Conservation (phyloP, 768 basidiomycete species). For the Hericium erinaceus region DNA sequence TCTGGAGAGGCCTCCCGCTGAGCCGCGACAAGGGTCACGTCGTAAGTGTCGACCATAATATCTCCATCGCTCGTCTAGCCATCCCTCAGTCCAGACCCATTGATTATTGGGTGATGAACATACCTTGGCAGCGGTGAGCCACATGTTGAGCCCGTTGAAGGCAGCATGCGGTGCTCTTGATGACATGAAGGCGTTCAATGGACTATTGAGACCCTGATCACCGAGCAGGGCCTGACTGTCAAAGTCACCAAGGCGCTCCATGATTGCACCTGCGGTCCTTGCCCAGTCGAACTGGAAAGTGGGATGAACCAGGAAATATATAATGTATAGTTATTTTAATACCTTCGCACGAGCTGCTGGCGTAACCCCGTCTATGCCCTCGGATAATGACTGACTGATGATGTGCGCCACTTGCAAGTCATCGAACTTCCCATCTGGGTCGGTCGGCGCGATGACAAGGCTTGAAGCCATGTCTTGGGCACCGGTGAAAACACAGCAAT, state of each 20-base stretch:
- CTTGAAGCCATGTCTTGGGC: not conserved
- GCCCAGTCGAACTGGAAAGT: slow-evolving; percentile 2
- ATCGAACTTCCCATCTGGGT: not conserved
- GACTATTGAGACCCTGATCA: slow-evolving; percentile 1
- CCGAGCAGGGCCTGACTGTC: not conserved
- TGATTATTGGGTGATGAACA: not conserved
- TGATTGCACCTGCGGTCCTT: slow-evolving; percentile 1
- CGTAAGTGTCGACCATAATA: not conserved
- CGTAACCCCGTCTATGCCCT: not conserved
- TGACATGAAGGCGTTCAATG: slow-evolving; percentile 3
- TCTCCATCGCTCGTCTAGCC: not conserved
- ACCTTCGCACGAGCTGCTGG: not conserved
- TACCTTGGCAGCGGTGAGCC: slow-evolving; percentile 2
- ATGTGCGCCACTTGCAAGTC: not conserved
- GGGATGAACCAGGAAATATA: not conserved
- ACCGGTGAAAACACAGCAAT: not conserved
- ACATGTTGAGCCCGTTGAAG: slow-evolving; percentile 1
- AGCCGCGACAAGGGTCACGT: not conserved
- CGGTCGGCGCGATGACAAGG: not conserved
- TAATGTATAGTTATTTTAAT: not conserved
- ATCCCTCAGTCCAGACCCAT: not conserved
- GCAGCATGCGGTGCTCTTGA: not conserved
- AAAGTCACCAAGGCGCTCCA: not conserved
- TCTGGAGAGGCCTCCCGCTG: not conserved
- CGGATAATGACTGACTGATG: not conserved